phyloP scores from a whole-genome alignment of 331 rosid genomes.

The Arachis monticola region DNA sequence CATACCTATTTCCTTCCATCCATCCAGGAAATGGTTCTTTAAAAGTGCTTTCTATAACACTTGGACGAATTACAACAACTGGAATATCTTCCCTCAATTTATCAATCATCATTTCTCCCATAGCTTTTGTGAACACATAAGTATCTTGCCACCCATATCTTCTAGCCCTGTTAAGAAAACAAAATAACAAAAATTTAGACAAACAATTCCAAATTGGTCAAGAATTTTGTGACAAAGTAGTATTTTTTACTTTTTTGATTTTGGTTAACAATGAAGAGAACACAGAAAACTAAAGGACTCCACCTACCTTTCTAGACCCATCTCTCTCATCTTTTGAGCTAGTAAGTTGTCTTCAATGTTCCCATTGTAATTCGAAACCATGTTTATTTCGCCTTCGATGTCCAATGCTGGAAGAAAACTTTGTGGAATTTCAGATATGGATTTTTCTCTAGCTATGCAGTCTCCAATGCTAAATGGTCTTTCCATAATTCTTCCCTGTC shows the following conservation, averaged over 20 bases:
- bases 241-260: too few species aligned
- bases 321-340: conserved; percentile 71
- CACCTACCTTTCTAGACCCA: conserved; percentile 80
- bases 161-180: conserved; percentile 62
- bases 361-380: conserved; percentile 56
- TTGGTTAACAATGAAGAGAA: too few species aligned
- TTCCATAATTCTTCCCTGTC: conserved; percentile 89
- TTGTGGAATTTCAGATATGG: conserved; percentile 49
- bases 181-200: conserved; percentile 6
- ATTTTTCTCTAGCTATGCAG: conserved; percentile 66
- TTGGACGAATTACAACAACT: conserved; percentile 55
- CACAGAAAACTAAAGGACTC: background rate
- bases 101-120: conserved; percentile 93
- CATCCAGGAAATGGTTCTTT: conserved; percentile 95
- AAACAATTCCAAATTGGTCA: conserved; percentile 1
- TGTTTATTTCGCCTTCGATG: conserved; percentile 70
- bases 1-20: conserved; percentile 97
- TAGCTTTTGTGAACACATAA: conserved; percentile 94
- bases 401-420: conserved; percentile 56
- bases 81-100: conserved; percentile 56
- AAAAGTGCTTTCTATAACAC: conserved; percentile 67
- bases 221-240: background rate
- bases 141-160: conserved; percentile 95
- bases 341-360: conserved; percentile 49
- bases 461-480: conserved; percentile 78